These are phyloP conservation scores for Claviceps maximensis DNA, from an alignment of 2,329 filamentous ascomycete species.

Conservation along the genomic window DNA sequence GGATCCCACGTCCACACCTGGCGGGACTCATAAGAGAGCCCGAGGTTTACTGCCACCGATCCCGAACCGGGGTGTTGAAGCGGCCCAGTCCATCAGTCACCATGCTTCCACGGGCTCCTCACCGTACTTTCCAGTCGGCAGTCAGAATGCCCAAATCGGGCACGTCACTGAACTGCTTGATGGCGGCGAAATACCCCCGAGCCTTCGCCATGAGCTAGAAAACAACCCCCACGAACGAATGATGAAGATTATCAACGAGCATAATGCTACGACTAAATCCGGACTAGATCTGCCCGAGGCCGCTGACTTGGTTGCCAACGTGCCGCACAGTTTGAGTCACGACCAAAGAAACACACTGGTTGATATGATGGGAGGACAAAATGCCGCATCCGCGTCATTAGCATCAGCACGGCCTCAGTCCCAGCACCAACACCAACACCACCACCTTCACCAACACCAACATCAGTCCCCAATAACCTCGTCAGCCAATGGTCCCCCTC, in stretches of 20 bases:
- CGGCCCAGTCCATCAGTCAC: conserved; percentile 14
- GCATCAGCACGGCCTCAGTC: conserved; percentile 12
- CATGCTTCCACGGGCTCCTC: conserved; percentile 17
- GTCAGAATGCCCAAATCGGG: conserved; percentile 33
- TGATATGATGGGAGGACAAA: conserved; percentile 41
- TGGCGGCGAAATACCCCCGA: conserved; percentile 34
- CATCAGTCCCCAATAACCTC: conserved; percentile 11
- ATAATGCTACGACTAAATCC: conserved; percentile 39
- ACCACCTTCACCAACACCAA: conserved; percentile 7
- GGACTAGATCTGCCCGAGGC: conserved; percentile 40
- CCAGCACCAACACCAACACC: conserved; percentile 7
- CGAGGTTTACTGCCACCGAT: conserved; percentile 43
- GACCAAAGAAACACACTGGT: conserved; percentile 47
- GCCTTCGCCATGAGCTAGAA: conserved; percentile 42
- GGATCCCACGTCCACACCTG: conserved; percentile 23
- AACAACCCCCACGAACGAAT: conserved; percentile 46
- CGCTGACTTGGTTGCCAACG: conserved; percentile 36
- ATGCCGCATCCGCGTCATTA: conserved; percentile 9
- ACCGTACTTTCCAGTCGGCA: conserved; percentile 13
- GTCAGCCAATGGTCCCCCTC: conserved; percentile 13
- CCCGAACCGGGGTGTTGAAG: conserved; percentile 23
- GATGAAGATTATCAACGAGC: conserved; percentile 53
- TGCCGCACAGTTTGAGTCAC: conserved; percentile 38
- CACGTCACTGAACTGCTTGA: conserved; percentile 51
- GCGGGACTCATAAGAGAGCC: conserved; percentile 34